Evolutionary conservation across 805 yeast genomes (phyloP), one percentile per base, ranked within the genome.

Genomic region (Sugiyamaella valdiviana): DNA sequence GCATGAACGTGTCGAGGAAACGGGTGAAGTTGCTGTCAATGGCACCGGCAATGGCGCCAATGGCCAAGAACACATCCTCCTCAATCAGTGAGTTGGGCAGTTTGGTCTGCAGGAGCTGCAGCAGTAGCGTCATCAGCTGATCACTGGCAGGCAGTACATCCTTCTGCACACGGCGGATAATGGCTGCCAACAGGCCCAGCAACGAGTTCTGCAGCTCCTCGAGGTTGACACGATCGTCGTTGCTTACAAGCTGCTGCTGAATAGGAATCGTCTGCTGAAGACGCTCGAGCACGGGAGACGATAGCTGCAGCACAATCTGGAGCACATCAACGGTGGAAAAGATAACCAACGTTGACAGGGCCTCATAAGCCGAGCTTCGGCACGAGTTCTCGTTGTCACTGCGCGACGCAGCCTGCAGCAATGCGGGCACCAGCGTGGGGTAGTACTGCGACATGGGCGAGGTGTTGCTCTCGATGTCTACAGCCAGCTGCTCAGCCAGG

Each of bases 331-430:
- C 74, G 5, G 95, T 80, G 60, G 91, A 76, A 65, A 77, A 84
- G 42, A 81, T 75, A 20, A 91, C 95, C 61, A 90, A 71, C 0
- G 91, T 75, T 1, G 95, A 82, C 56, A 93, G 71, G 0, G 97
- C 95, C 68, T 95, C 96, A 65, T 88, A 93, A 1, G 98, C 95
- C n/a, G 97, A 88, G 1, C 98, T 91, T 63, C 98, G 78, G 5
- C 95, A 79, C 51, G 87, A 82, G 62, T 79, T 76, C 63, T 91
- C 98, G 61, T 93, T 93, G 61, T 88, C 96, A 15, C 70, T 59
- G 60, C 83, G 80, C 39, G 77, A 79, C 20, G 93, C 80, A 36
- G 89, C 78, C 57, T 77, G 75, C 37, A 89, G 60, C 58, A 91
- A 74, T 1, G 81, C 77, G 36, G 88, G 89, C 19, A 88, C 78